phyloP scores from a whole-genome alignment of 352 stramenopile species.

The Elongisporangium anandrum region DNA sequence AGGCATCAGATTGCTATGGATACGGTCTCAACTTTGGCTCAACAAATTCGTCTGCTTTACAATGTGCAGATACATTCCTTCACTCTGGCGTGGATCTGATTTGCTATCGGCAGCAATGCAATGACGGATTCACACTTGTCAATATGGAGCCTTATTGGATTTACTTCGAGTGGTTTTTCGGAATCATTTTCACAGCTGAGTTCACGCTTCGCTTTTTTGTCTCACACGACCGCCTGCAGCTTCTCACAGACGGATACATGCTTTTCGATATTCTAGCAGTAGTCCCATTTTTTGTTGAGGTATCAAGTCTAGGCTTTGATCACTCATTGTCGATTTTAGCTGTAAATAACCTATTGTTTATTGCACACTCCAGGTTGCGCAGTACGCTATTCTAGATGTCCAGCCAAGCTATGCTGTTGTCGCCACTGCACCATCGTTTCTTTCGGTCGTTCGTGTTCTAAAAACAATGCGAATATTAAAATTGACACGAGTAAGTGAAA shows the following conservation, averaged over 20 bases:
- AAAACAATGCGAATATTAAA: constrained; percentile 80
- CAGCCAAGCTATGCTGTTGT: constrained; percentile 56
- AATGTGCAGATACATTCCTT: constrained; percentile 33
- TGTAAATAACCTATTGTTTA: background rate
- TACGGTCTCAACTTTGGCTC: constrained; percentile 55
- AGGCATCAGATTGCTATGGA: constrained; percentile 36
- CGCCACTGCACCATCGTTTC: constrained; percentile 50
- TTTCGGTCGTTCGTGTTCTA: constrained; percentile 60
- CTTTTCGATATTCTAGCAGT: constrained; percentile 62
- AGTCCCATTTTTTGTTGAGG: constrained; percentile 60
- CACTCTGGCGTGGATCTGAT: constrained; percentile 21
- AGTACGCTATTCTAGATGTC: constrained; percentile 24
- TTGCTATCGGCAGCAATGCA: constrained; percentile 54
- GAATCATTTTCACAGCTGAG: constrained; percentile 49
- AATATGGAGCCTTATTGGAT: constrained; percentile 77
- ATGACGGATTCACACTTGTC: constrained; percentile 20
- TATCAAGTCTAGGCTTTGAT: constrained; percentile 17
- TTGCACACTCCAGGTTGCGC: constrained; percentile 9
- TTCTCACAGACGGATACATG: constrained; percentile 59
- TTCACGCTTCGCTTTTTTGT: constrained; percentile 54
- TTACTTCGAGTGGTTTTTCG: constrained; percentile 71
- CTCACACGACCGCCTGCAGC: constrained; percentile 21
- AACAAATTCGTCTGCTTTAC: constrained; percentile 11
- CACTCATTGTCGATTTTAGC: background rate
- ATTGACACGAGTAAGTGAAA: constrained; percentile 36